phyloP scores from a whole-genome alignment of 257 asterid species.

The Jasminum sambac region DNA sequence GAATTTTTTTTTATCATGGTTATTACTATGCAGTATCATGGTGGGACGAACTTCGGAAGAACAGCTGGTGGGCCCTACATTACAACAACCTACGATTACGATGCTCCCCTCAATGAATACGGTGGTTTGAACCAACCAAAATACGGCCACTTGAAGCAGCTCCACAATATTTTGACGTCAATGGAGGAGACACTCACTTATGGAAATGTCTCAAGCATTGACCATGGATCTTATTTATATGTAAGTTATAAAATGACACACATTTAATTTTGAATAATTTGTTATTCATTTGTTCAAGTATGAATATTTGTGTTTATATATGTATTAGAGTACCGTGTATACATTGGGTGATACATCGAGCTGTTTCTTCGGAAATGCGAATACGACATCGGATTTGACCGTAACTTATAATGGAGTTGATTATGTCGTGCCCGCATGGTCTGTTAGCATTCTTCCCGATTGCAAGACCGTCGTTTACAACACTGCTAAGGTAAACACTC shows the following conservation, averaged over 20 bases:
- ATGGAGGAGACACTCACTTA: conserved; percentile 57
- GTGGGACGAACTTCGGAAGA: conserved; percentile 85
- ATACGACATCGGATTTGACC: conserved; percentile 43
- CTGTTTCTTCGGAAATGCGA: conserved; percentile 58
- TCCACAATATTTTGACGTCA: conserved; percentile 56
- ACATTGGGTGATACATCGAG: conserved; percentile 35
- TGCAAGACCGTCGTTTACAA: conserved; percentile 64
- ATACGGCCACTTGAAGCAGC: conserved; percentile 78
- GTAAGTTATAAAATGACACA: conserved; percentile 19
- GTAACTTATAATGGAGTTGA: conserved; percentile 37
- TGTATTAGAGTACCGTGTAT: conserved; percentile 43
- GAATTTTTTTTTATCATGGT: no score
- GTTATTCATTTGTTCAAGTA: no score
- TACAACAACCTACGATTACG: conserved; percentile 67
- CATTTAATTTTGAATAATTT: neutral
- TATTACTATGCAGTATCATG: conserved; percentile 53
- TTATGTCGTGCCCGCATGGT: conserved; percentile 73
- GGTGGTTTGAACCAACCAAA: conserved; percentile 74
- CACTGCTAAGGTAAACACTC: conserved; percentile 78
- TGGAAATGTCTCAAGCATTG: conserved; percentile 42
- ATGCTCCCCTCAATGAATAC: conserved; percentile 77
- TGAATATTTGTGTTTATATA: neutral
- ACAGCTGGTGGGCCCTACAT: conserved; percentile 84
- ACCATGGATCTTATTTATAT: conserved; percentile 42
- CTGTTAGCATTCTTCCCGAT: conserved; percentile 75